Conservation (phyloP, 1,284 basidiomycete species). For the Ceratobasidium sp. region DNA sequence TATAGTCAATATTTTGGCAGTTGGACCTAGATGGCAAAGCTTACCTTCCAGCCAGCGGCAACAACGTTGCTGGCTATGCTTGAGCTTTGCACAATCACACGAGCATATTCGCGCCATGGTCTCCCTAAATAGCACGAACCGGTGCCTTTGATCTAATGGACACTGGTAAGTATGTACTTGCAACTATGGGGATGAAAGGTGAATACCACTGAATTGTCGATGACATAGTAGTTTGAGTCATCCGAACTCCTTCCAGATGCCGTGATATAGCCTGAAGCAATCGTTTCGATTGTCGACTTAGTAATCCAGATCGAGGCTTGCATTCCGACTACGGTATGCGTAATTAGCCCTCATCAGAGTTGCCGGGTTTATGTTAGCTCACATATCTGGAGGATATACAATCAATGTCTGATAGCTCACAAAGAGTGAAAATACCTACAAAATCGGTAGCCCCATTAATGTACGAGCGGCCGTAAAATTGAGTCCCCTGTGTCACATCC, state of each 20-base stretch:
- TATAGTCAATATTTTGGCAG: not conserved
- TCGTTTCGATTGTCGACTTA: conserved; percentile 25
- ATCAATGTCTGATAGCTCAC: conserved; percentile 37
- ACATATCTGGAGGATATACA: no score
- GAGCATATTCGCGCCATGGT: conserved; percentile 37
- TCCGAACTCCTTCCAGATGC: conserved; percentile 34
- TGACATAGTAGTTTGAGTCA: conserved; percentile 42
- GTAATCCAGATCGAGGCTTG: conserved; percentile 38
- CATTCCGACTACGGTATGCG: no score
- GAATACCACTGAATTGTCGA: conserved; percentile 35
- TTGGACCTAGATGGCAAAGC: not conserved
- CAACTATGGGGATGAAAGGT: conserved; percentile 29
- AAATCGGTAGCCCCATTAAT: conserved; percentile 40
- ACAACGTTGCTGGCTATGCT: conserved; percentile 25
- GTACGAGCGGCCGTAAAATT: conserved; percentile 41
- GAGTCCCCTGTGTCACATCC: conserved; percentile 38
- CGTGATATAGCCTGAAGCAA: conserved; percentile 40
- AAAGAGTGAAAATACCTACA: not conserved
- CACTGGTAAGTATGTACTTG: not conserved
- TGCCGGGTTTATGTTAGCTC: no score
- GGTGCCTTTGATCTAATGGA: not conserved
- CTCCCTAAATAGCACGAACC: not conserved
- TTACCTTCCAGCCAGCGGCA: conserved; percentile 38
- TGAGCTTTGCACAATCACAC: conserved; percentile 41
- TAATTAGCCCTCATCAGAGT: no score